Evolutionary conservation across 352 stramenopile species (phyloP), one percentile per base, ranked within the genome.

Genomic region (Poterioochromonas sp.): DNA sequence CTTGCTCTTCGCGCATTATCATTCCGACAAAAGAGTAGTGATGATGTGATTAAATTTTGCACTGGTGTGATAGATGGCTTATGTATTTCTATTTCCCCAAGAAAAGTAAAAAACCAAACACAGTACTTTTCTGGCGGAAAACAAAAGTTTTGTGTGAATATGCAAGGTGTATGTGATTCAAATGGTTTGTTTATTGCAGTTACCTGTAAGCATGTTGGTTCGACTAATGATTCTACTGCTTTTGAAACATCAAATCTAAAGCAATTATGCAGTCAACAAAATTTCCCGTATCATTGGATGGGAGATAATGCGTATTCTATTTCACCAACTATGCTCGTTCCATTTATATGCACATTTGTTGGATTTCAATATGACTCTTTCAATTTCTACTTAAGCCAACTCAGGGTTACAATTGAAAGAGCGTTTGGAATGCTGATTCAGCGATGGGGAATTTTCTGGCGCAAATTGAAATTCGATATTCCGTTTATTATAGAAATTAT

Each of bases 91-190:
- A 22, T 5, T 39, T 5, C 5, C 47, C 47, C 47, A 26, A 26
- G 26, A 11, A 22, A 32, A 29, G 54, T 39, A 29, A 32, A 39
- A 32, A 65, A 65, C 39, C 32, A 79, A 32, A 60, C 26, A 26
- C 73, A 53, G 15, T 83, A 78, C 26, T 44, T 26, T 53, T 83
- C 62, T 64, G 34, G 78, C 20, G 29, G 76, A 0, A 80, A 82
- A 78, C 49, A 80, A 22, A 82, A 80, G 65, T 80, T 70, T 76
- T 79, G 79, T 5, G 11, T 81, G 29, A 81, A 81, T 58, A 73
- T 60, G 22, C 58, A 80, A 53, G 76, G 53, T 41, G 58, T 80
- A 58, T 74, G 41, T 49, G 63, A 80, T 51, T 20, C 53, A 29
- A 51, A 35, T 0, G n/a, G 76, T 5, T 40, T 29, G 8, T 76